Evolutionary conservation across 441 rosid genomes (phyloP), one percentile per base, ranked within the genome.

Genomic region (Lagerstroemia fauriei): DNA sequence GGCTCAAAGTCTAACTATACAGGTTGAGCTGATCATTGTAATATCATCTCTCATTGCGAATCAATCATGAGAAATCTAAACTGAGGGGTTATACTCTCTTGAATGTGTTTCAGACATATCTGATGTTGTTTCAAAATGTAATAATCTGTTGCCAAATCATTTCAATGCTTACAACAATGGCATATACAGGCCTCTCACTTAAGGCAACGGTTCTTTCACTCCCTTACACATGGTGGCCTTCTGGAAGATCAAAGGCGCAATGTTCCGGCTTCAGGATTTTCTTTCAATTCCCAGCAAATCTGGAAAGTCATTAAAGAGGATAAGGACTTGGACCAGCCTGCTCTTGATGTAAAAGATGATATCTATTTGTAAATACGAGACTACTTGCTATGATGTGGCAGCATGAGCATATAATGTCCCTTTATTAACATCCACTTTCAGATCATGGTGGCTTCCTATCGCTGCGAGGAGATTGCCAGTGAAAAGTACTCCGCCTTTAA

Each of bases 371-470:
- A 17, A 76, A 27, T 34, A 16, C n/a, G 13, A 57, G 12, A 0
- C 9, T 63, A 76, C 0, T 17, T 24, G 69, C 0, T 34, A 63
- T 79, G 32, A 59, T 59, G 56, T 53, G 47, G 32, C n/a, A 1
- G 44, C 24, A 38, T 18, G 18, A 34, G 31, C 6, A 34, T 46
- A 72, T 34, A 34, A 34, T 44, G 44, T 32, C 82, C 69, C 77
- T 84, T 78, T 81, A 66, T 53, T 56, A 14, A 29, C 38, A 69
- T 50, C 32, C 44, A 3, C 2, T 47, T 81, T 86, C 77, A 93
- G 99, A 96, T 95, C 77, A 91, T 94, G 94, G 99, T 94, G 89
- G 95, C 98, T 79, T 91, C 94, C 50, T 91, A 86, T 78, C 93
- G 94, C 41, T 95, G 99, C 85, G 98, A 92, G 84, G 95, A 93